Evolutionary conservation across 805 yeast species (phyloP).

Genomic region (Naumovozyma dairenensis): DNA sequence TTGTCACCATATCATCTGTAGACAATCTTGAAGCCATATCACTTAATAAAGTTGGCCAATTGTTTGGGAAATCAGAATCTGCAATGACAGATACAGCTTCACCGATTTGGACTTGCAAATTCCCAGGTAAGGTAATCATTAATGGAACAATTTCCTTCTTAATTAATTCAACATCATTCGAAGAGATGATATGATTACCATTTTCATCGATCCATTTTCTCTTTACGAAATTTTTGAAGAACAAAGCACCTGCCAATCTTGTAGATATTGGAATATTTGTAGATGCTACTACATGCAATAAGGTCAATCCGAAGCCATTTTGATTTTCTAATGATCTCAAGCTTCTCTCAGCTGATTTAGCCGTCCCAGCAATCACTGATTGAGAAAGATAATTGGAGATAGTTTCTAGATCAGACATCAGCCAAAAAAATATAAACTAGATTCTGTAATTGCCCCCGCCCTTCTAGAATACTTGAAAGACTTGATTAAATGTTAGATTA

Average conservation of each 20-base stretch:
- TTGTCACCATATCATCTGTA: constrained; percentile 54
- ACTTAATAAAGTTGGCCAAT: constrained; percentile 73
- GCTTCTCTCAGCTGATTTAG: constrained; percentile 58
- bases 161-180: constrained; percentile 53
- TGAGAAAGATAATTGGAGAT: constrained; percentile 49
- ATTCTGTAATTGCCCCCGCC: too few relatives aligned
- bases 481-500: too few relatives aligned
- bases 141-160: constrained; percentile 72
- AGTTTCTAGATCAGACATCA: constrained; percentile 43
- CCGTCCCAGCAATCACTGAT: constrained; percentile 53
- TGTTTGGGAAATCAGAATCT: constrained; percentile 87
- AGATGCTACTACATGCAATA: constrained; percentile 71
- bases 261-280: constrained; percentile 42
- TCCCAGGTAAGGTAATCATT: constrained; percentile 73
- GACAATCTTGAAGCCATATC: constrained; percentile 61
- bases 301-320: constrained; percentile 65
- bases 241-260: constrained; percentile 80
- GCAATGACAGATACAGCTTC: constrained; percentile 91
- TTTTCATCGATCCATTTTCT: constrained; percentile 87
- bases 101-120: constrained; percentile 85
- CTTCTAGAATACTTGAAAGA: too few relatives aligned
- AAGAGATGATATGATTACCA: constrained; percentile 60
- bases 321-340: constrained; percentile 52
- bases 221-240: constrained; percentile 78
- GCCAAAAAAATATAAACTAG: too few relatives aligned